Percentiles rank a stretch among this genome's conserved stretches.
phyloP scores from a whole-genome alignment of 2,329 filamentous ascomycete genomes.

The Pseudocercospora eumusae region DNA sequence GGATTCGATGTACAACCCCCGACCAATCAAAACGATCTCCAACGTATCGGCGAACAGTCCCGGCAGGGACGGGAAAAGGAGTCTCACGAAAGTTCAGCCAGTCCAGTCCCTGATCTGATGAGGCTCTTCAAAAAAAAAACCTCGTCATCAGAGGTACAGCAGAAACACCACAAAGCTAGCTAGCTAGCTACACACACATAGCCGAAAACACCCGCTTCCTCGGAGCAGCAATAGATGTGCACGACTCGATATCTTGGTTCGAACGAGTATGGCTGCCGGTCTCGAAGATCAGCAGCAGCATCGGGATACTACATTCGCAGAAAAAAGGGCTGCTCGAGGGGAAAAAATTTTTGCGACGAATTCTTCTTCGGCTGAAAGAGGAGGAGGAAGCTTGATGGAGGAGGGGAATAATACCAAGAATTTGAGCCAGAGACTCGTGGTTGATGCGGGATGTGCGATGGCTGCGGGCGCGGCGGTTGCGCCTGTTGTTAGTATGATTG shows the following conservation, averaged over 20 bases:
- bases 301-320: slow-evolving; percentile 17
- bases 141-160: neutral
- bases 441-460: slow-evolving; percentile 69
- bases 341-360: slow-evolving; percentile 12
- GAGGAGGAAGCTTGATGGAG: neutral
- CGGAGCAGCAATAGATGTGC: slow-evolving; percentile 12
- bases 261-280: slow-evolving; percentile 27
- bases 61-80: too few species aligned
- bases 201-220: neutral
- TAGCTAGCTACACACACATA: neutral
- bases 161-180: too few species aligned
- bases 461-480: slow-evolving; percentile 75
- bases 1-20: neutral
- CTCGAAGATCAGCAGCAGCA: slow-evolving; percentile 22
- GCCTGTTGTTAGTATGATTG: slow-evolving; percentile 83
- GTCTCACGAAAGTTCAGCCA: neutral
- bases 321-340: too few species aligned
- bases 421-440: slow-evolving; percentile 64
- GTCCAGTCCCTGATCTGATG: too few species aligned
- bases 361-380: slow-evolving; percentile 17
- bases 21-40: neutral
- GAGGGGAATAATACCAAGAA: slow-evolving; percentile 68
- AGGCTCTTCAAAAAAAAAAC: too few species aligned
- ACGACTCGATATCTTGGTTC: slow-evolving; percentile 21
- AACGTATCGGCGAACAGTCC: too few species aligned